Evolutionary conservation across 2,329 filamentous ascomycete genomes (phyloP), one percentile per base, ranked within the genome.

Genomic region (Beauveria sp.): DNA sequence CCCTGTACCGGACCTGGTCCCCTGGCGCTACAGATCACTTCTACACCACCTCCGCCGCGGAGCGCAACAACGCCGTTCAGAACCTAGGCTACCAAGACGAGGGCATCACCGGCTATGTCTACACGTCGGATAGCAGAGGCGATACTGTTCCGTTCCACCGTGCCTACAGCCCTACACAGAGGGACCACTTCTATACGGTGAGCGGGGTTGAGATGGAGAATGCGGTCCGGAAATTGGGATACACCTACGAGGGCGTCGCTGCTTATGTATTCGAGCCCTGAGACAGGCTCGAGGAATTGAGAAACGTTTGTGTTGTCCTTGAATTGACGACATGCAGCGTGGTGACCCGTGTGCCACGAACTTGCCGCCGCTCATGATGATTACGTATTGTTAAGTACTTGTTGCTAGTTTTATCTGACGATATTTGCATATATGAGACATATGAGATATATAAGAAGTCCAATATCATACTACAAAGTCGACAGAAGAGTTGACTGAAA

Each of bases 11-110:
- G 1, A 53, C 47, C 8, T 62, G 46, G 20, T 62, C 60, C 16
- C 45, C 54, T 7, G 18, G 40, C 18, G 60, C 54, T 2, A 9
- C 26, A 10, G 60, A 62, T 26, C 60, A 62, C 49, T 62, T 62
- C 49, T 62, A 62, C 55, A 62, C 60, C 30, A 62, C 60, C 4
- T 62, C 60, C 4, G 55, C 49, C 28, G 14, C 54, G 5, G 60
- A 62, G 60, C 60, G 60, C 54, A 42, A 62, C 45, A 62, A 62
- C 8, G 60, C 60, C 2, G 43, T 58, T 5, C 47, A n/a, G 28
- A 5, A 38, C 18, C 55, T 62, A 4, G 60, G 60, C 5, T 62
- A 62, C 55, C 52, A 12, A 9, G 26, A 62, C 55, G 60, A 62
- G 50, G 60, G 60, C 20, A 49, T 58, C 49, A 50, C 60, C 2